Evolutionary conservation across 805 yeast genomes (phyloP).

Genomic region (Metschnikowia continentalis): DNA sequence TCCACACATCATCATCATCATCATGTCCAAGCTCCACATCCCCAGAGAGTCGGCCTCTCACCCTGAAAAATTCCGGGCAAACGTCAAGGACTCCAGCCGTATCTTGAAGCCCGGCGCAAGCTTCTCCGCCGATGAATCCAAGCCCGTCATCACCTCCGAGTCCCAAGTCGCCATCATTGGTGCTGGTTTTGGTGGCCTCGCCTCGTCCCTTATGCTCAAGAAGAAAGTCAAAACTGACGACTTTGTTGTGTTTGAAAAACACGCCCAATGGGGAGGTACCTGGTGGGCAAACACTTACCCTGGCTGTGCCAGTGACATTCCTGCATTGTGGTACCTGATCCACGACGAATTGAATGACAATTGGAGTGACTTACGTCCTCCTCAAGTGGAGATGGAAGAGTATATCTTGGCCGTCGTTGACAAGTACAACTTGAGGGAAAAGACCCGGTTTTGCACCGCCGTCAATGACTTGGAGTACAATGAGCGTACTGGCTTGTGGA

Average conservation of each 20-base stretch:
- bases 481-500: slow-evolving; percentile 28
- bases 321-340: slow-evolving; percentile 39
- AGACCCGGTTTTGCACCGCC: slow-evolving; percentile 22
- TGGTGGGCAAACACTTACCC: slow-evolving; percentile 46
- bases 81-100: slow-evolving; percentile 23
- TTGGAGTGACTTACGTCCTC: slow-evolving; percentile 39
- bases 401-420: slow-evolving; percentile 32
- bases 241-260: slow-evolving; percentile 36
- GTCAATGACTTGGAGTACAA: slow-evolving; percentile 21
- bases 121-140: slow-evolving; percentile 14
- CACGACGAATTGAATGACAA: slow-evolving; percentile 30
- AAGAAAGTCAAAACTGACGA: slow-evolving; percentile 26
- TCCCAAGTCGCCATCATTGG: slow-evolving; percentile 38
- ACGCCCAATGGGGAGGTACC: slow-evolving; percentile 39
- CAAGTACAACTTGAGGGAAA: slow-evolving; percentile 22
- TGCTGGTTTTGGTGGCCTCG: slow-evolving; percentile 39
- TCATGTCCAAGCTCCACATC: slow-evolving; percentile 27
- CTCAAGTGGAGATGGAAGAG: slow-evolving; percentile 41
- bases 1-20: background rate
- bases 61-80: slow-evolving; percentile 30
- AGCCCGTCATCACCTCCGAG: slow-evolving; percentile 18
- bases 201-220: slow-evolving; percentile 26
- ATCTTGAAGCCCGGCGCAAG: slow-evolving; percentile 23
- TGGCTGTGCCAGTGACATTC: slow-evolving; percentile 43
- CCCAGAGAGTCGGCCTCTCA: slow-evolving; percentile 28